phyloP scores from a whole-genome alignment of 257 asterid genomes.

The Oldenlandia corymbosa region DNA sequence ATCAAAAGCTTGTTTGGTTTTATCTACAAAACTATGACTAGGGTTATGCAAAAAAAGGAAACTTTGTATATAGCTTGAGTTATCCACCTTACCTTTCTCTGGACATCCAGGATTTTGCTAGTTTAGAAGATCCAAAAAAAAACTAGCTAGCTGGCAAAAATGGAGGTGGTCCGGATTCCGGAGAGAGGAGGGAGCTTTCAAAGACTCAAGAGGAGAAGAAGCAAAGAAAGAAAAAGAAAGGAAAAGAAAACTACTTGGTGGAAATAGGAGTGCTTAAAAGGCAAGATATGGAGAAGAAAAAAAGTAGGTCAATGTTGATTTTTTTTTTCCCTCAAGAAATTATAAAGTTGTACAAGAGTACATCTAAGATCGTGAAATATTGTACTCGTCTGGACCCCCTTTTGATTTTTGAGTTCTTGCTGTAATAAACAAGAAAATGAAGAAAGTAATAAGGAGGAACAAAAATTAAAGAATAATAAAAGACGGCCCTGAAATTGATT shows the following conservation, averaged over 20 bases:
- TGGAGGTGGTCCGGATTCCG: constrained; percentile 1
- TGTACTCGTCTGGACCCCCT: background rate
- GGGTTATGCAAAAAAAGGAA: background rate
- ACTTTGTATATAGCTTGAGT: too few relatives aligned
- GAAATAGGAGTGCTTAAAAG: constrained; percentile 33
- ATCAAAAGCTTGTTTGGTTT: background rate
- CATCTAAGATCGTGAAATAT: constrained; percentile 6
- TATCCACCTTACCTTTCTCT: constrained; percentile 49
- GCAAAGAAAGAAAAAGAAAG: background rate
- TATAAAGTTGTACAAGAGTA: background rate
- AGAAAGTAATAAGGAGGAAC: too few relatives aligned
- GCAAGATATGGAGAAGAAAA: constrained; percentile 23
- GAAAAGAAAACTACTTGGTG: constrained; percentile 14
- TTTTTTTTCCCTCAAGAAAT: constrained; percentile 12
- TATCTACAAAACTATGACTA: background rate
- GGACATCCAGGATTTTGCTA: constrained; percentile 49
- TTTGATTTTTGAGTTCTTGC: too few relatives aligned
- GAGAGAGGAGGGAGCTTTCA: background rate
- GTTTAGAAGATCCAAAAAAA: background rate
- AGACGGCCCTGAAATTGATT: constrained; percentile 10
- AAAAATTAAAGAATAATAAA: too few relatives aligned
- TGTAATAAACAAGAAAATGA: too few relatives aligned
- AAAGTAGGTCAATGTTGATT: constrained; percentile 32
- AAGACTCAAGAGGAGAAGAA: background rate
- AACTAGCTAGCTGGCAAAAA: background rate